phyloP scores from a whole-genome alignment of 2,329 filamentous ascomycete species.

The Macrophomina tecta region DNA sequence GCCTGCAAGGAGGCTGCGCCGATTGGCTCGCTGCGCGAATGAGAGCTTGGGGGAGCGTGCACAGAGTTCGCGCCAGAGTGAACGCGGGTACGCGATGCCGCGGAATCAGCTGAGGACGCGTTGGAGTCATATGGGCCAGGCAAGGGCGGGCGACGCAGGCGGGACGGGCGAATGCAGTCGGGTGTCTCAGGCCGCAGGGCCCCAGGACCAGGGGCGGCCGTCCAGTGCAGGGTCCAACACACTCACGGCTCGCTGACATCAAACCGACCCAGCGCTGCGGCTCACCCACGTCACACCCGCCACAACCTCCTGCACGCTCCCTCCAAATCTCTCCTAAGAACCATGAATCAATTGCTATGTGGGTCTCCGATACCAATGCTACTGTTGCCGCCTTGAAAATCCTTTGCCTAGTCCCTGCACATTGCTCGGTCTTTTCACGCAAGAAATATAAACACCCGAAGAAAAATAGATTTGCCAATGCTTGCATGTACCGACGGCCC shows the following conservation, averaged over 20 bases:
- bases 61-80: not conserved
- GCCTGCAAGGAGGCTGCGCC: conserved; percentile 5
- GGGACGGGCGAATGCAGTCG: not conserved
- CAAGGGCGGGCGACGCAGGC: not conserved
- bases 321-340: conserved; percentile 9
- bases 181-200: not conserved
- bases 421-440: not conserved
- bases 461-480: not conserved
- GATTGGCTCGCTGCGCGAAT: conserved; percentile 5
- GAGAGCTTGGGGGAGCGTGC: not conserved
- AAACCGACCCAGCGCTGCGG: not conserved
- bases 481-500: conserved; percentile 6
- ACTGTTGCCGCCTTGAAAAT: conserved; percentile 2
- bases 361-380: not conserved
- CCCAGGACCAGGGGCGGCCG: not conserved
- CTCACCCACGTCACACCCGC: conserved; percentile 11
- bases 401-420: not conserved
- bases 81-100: not conserved
- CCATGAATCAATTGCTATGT: conserved; percentile 9
- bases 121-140: not conserved
- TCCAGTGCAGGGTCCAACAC: not conserved
- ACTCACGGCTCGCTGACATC: conserved; percentile 9
- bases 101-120: not conserved
- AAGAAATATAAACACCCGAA: conserved; percentile 9
- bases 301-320: conserved; percentile 1